Evolutionary conservation across 2,329 filamentous ascomycete species (phyloP).

Genomic region (Fusarium anguioides): DNA sequence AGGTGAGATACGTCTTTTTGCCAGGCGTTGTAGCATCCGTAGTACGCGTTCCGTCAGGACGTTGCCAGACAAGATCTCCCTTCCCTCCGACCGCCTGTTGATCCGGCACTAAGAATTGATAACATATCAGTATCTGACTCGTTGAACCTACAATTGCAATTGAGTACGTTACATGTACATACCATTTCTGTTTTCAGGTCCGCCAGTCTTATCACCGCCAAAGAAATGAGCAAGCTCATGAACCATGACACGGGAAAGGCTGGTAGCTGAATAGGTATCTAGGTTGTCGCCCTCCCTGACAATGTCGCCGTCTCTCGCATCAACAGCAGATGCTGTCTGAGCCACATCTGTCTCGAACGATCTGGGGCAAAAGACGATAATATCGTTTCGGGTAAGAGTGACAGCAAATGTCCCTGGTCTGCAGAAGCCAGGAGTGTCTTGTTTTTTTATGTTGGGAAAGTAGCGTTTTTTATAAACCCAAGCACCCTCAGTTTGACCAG

Average conservation of each 20-base stretch:
- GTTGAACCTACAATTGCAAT: too few species aligned
- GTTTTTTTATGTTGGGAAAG: not conserved
- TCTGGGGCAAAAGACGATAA: not conserved
- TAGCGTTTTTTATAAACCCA: slow-evolving; percentile 2
- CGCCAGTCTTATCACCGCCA: not conserved
- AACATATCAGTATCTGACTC: too few species aligned
- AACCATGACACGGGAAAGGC: slow-evolving; percentile 3
- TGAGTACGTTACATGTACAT: not conserved
- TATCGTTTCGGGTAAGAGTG: not conserved
- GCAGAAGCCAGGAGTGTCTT: not conserved
- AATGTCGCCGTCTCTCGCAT: not conserved
- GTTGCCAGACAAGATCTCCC: too few species aligned
- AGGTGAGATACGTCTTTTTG: not conserved
- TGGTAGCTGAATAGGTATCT: not conserved
- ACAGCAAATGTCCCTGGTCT: not conserved
- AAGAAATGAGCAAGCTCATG: slow-evolving; percentile 10
- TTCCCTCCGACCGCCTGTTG: too few species aligned
- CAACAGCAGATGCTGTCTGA: not conserved
- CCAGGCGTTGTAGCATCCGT: too few species aligned
- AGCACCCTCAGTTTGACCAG: not conserved
- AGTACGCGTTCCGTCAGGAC: too few species aligned
- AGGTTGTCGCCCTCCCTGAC: not conserved
- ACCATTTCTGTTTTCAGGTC: not conserved
- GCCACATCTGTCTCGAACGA: not conserved
- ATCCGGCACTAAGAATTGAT: not conserved